Base-by-base conservation (phyloP, 345 rosid genomes). In the Moricandia moricandioides region DNA sequence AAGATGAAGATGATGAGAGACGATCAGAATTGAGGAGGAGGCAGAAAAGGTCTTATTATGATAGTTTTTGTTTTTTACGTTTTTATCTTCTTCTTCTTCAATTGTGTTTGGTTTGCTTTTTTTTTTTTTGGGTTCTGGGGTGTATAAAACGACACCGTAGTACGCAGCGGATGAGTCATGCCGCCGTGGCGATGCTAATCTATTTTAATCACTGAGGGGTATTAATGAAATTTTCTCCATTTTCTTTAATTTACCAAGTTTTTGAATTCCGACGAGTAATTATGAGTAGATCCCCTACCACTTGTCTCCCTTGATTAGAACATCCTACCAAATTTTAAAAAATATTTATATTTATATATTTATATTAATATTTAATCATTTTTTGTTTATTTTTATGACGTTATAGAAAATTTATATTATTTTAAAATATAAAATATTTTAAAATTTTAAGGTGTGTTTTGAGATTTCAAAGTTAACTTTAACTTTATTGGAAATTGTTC, bases 101-200 rank as follows among this genome's bases (percentile, higher is more conserved):
- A 4, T 37, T 8, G 13, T 54, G 59, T 62, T 17, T 18, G 2
- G 9, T 54, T 54, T 1, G 30, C 17, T 35, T 26, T 29, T 27
- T 27, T 37, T 10, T 37, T 37, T 10, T 37, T 39, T 2, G 10
- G 13, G 40, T 39, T 4, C 17, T 17, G 51, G 51, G 52, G 2
- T 45, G 52, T 45, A 45, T 45, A 6, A 76, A 62, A 69, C 79
- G 79, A 62, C 74, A 16, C 0, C 70, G 79, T 54, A 3, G 0
- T 2, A 12, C 1, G 1, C 12, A 10, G 24, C 31, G 18, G 65
- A 56, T 70, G 80, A 77, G 12, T 77, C 80, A 77, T 64, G 75
- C 75, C 75, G 61, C 33, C 67, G 67, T 77, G 80, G 75, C 80
- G 65, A 76, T 77, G 40, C 71, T 70, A 29, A 77, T 77, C 80